Conservation (phyloP, 768 basidiomycete species). For the Suillus plorans region DNA sequence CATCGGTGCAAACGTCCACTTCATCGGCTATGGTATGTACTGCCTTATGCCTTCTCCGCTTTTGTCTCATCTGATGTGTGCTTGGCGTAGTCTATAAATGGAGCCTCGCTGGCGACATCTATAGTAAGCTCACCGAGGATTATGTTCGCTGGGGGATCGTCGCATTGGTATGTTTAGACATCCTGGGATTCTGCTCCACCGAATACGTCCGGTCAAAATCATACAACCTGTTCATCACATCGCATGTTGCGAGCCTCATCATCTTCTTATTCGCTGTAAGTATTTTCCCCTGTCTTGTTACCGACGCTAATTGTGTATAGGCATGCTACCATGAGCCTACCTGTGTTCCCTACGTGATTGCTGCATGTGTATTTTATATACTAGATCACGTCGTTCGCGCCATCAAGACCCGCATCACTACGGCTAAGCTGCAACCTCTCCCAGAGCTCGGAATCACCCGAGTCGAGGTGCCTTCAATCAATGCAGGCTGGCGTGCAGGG, state of each 20-base stretch:
- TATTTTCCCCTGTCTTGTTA: not conserved
- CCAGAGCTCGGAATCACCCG: conserved; percentile 46
- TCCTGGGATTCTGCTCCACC: conserved; percentile 40
- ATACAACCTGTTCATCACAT: conserved; percentile 44
- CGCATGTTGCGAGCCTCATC: conserved; percentile 44
- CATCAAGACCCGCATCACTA: conserved; percentile 43
- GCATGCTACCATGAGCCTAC: conserved; percentile 22
- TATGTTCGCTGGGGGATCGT: conserved; percentile 31
- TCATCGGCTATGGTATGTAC: conserved; percentile 38
- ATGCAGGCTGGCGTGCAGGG: conserved; percentile 56
- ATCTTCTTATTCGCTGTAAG: conserved; percentile 39
- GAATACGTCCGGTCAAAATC: conserved; percentile 40
- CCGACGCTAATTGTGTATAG: conserved; percentile 15
- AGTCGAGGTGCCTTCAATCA: conserved; percentile 44
- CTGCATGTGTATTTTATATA: conserved; percentile 39
- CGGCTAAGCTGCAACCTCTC: conserved; percentile 45
- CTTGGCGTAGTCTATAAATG: conserved; percentile 25
- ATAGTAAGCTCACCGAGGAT: conserved; percentile 9
- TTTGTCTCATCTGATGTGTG: not conserved
- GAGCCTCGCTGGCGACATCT: conserved; percentile 23
- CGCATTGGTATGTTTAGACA: conserved; percentile 34
- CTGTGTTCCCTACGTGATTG: conserved; percentile 41
- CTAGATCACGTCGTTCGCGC: conserved; percentile 48
- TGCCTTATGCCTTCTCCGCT: not conserved
- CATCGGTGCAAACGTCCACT: conserved; percentile 42